These are phyloP conservation scores for Flueggea neowawraea DNA, from an alignment of 441 rosid species.

Conservation along the genomic window DNA sequence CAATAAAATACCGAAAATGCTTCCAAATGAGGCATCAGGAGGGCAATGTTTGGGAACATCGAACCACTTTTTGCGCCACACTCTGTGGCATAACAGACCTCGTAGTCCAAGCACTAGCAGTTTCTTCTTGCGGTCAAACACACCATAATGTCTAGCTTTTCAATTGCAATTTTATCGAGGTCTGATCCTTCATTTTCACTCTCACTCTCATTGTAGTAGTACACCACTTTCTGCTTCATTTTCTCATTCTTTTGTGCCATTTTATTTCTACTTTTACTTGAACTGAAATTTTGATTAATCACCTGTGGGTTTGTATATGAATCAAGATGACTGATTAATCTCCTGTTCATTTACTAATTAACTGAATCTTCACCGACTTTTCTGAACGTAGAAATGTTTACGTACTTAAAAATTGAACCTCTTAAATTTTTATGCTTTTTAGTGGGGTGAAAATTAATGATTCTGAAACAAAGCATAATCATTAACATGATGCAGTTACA, in stretches of 20 bases:
- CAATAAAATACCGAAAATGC: slow-evolving; percentile 3
- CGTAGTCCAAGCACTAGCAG: slow-evolving; percentile 24
- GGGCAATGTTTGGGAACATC: slow-evolving; percentile 3
- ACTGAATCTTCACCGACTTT: no score
- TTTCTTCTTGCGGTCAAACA: slow-evolving; percentile 23
- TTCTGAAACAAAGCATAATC: no score
- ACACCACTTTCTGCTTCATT: background rate
- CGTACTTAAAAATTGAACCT: no score
- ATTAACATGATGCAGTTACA: no score
- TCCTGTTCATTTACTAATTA: no score
- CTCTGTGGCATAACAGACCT: slow-evolving; percentile 27
- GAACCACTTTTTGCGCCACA: background rate
- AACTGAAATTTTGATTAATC: no score
- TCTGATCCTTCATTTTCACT: background rate
- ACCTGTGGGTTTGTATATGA: no score
- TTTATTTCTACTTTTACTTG: background rate
- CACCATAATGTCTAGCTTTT: slow-evolving; percentile 8
- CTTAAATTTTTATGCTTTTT: no score
- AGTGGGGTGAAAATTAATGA: no score
- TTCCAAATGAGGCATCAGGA: slow-evolving; percentile 30
- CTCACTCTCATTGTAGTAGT: background rate
- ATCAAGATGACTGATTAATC: no score
- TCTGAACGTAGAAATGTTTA: no score
- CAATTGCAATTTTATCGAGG: background rate
- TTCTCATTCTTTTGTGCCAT: background rate